Conservation (phyloP, 176 grass and related monocot genomes). For the Eleusine indica region DNA sequence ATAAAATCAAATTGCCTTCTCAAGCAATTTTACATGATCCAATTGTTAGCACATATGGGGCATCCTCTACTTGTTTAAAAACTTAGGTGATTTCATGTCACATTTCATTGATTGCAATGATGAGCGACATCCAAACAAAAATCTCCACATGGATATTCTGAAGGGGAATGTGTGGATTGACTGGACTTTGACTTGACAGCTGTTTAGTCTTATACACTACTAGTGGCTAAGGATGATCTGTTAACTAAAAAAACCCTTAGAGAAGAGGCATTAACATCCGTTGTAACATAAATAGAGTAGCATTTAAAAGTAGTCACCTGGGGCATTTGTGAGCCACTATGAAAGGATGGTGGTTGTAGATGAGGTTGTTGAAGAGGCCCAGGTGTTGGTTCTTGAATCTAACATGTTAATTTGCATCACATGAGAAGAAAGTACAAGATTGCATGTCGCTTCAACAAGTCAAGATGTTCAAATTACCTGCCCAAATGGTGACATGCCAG, state of each 20-base stretch:
- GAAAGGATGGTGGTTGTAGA: slow-evolving; percentile 73
- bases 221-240: slow-evolving; percentile 7
- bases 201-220: background rate
- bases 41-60: background rate
- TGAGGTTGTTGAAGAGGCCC: slow-evolving; percentile 53
- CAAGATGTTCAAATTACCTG: slow-evolving; percentile 58
- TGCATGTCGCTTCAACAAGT: slow-evolving; percentile 26
- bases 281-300: background rate
- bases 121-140: background rate
- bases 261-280: background rate
- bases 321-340: slow-evolving; percentile 61
- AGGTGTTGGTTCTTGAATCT: slow-evolving; percentile 74
- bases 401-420: slow-evolving; percentile 20
- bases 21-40: slow-evolving; percentile 1
- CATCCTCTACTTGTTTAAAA: slow-evolving; percentile 8
- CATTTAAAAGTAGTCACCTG: slow-evolving; percentile 45
- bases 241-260: background rate
- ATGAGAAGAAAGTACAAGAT: background rate
- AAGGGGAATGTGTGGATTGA: background rate
- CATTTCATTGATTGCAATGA: background rate
- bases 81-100: background rate
- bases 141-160: background rate
- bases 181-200: background rate
- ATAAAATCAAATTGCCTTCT: background rate
- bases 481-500: slow-evolving; percentile 74